Base-by-base conservation (phyloP, 2,329 filamentous ascomycete species). In the Bipolaris cookei region DNA sequence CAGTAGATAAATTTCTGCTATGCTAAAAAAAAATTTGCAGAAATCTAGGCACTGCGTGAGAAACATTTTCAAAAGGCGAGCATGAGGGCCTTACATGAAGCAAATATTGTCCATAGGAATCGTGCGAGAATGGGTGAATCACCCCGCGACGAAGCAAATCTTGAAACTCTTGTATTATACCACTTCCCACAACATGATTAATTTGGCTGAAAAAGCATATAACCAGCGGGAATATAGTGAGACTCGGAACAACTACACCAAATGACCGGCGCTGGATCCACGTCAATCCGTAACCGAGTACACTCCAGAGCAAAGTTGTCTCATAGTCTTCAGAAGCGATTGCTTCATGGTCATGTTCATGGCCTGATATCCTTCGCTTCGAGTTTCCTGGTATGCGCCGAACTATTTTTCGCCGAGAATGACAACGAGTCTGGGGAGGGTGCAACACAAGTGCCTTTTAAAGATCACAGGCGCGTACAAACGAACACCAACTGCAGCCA, bases 221-320 rank as follows among this genome's bases (percentile, higher is more conserved):
- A 6, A 48, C 32, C 3, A 48, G 20, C 4, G 45, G 45, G 20
- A 48, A 48, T 18, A 21, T 28, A 14, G 21, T 48, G 14, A 48
- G 30, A 14, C 45, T 48, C 13, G 32, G 32, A 6, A 48, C 1
- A 11, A 6, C 8, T 28, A 10, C 25, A 8, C 45, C 45, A n/a
- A 37, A 48, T 25, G 45, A 48, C 10, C 32, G 45, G 20, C 8
- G 20, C 20, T 37, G 45, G 13, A 38, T 39, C 45, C 45, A 48
- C 8, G 32, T 28, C 11, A 48, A 10, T 25, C 45, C 45, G 2
- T 39, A 16, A 6, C 45, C 45, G 32, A 39, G 35, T 21, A 37
- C 6, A 10, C 32, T 48, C 45, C 45, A 48, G 34, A 37, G 10
- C 13, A 48, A n/a, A 28, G 32, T 37, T 5, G 45, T 48, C 21